Evolutionary conservation across 73 alveolate species (phyloP).

Genomic region (Effrenium voratum): DNA sequence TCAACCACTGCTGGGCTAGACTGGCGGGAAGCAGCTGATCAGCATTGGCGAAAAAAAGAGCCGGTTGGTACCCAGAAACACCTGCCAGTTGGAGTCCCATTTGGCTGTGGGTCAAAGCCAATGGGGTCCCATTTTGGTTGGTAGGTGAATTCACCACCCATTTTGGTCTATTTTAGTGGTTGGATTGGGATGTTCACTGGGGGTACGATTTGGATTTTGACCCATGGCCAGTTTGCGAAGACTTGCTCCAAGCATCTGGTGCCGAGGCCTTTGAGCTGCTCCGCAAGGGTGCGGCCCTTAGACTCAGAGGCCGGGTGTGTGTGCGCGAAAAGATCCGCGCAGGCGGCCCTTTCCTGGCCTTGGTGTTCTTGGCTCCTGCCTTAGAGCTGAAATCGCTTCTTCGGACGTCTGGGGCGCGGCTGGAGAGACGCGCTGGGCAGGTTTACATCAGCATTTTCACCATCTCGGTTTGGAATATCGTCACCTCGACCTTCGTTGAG

Average conservation of each 20-base stretch:
- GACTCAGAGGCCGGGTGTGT: not conserved
- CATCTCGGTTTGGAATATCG: slow-evolving; percentile 73
- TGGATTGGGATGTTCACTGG: no score
- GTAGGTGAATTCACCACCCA: not conserved
- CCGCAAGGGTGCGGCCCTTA: not conserved
- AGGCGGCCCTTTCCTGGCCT: slow-evolving; percentile 46
- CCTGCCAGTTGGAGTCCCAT: no score
- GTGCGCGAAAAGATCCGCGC: not conserved
- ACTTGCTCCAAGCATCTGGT: no score
- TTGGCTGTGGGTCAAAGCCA: no score
- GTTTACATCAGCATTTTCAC: slow-evolving; percentile 92
- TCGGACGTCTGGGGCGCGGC: not conserved
- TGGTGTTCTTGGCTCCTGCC: slow-evolving; percentile 36
- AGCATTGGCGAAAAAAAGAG: no score
- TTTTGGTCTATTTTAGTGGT: no score
- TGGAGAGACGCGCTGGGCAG: not conserved
- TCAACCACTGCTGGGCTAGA: slow-evolving; percentile 83
- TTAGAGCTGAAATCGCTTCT: not conserved
- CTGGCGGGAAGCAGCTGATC: slow-evolving; percentile 78
- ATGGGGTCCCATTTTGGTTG: not conserved
- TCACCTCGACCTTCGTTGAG: slow-evolving; percentile 62
- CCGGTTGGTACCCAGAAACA: no score
- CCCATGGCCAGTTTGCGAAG: no score
- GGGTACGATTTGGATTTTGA: no score
- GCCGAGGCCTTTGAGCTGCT: not conserved